phyloP scores from a whole-genome alignment of 805 yeast genomes.

The Kodamaea leandrae region DNA sequence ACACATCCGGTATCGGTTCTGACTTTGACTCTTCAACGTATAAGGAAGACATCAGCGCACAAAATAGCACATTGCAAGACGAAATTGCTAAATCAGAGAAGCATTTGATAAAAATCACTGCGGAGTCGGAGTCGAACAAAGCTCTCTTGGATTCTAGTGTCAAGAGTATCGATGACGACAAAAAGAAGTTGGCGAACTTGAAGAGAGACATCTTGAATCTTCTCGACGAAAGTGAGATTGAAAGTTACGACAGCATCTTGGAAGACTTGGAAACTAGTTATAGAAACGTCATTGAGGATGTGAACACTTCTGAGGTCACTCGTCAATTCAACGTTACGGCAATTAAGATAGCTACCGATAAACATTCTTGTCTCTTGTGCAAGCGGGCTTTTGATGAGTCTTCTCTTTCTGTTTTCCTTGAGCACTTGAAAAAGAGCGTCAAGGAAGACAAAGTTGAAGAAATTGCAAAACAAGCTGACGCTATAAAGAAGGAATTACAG shows the following conservation, averaged over 20 bases:
- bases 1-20: conserved; percentile 5
- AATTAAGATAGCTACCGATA: conserved; percentile 53
- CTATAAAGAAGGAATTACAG: conserved; percentile 31
- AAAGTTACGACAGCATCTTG: conserved; percentile 49
- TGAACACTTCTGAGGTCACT: conserved; percentile 68
- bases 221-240: conserved; percentile 38
- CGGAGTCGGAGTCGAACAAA: conserved; percentile 2
- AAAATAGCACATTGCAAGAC: conserved; percentile 5
- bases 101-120: conserved; percentile 5
- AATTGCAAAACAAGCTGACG: conserved; percentile 28
- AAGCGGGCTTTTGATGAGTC: conserved; percentile 56
- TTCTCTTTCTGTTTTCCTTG: conserved; percentile 28
- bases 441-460: conserved; percentile 27
- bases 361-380: conserved; percentile 70
- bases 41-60: conserved; percentile 4
- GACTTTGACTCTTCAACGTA: conserved; percentile 7
- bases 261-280: conserved; percentile 61
- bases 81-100: neutral
- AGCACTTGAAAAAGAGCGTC: conserved; percentile 28
- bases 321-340: conserved; percentile 70
- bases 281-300: conserved; percentile 57
- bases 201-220: conserved; percentile 21
- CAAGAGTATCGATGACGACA: conserved; percentile 4
- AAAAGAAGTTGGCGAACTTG: conserved; percentile 6
- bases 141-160: conserved; percentile 4